phyloP scores from a whole-genome alignment of 495 filamentous ascomycete species.

The Poronia punctata region DNA sequence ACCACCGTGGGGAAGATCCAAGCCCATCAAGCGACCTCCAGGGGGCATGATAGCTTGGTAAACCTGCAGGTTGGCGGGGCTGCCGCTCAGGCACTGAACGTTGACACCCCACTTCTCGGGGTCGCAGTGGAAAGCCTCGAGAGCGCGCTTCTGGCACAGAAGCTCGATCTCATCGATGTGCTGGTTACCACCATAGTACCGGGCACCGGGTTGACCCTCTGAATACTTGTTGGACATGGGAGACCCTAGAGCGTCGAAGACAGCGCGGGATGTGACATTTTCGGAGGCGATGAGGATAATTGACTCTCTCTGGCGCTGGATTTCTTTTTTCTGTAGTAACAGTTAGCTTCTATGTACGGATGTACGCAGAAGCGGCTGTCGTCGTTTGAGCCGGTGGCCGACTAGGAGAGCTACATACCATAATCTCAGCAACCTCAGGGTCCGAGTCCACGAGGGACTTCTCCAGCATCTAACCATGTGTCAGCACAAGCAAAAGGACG shows the following conservation, averaged over 20 bases:
- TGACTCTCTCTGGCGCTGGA: slow-evolving; percentile 95
- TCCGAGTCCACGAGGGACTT: slow-evolving; percentile 76
- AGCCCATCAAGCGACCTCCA: slow-evolving; percentile 93
- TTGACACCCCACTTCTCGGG: slow-evolving; percentile 95
- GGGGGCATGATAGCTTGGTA: slow-evolving; percentile 98
- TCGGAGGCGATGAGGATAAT: slow-evolving; percentile 96
- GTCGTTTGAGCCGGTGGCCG: no score
- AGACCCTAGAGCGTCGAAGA: slow-evolving; percentile 83
- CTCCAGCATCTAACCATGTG: slow-evolving; percentile 76
- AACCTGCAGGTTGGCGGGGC: slow-evolving; percentile 94
- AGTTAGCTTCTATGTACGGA: slow-evolving; percentile 8
- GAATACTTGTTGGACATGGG: slow-evolving; percentile 99
- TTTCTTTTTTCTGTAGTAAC: slow-evolving; percentile 72
- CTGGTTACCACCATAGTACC: slow-evolving; percentile 99
- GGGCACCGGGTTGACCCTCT: slow-evolving; percentile 94
- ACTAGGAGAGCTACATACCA: slow-evolving; percentile 53
- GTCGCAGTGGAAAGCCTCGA: slow-evolving; percentile 85
- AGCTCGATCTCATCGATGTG: slow-evolving; percentile 96
- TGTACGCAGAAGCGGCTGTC: no score
- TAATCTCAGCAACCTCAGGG: slow-evolving; percentile 87
- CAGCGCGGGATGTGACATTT: slow-evolving; percentile 82
- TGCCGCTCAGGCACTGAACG: slow-evolving; percentile 88
- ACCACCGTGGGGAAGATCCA: slow-evolving; percentile 95
- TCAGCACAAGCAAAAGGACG: slow-evolving; percentile 30
- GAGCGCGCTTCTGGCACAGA: slow-evolving; percentile 91